These are phyloP conservation scores for Colletotrichum orbiculare DNA, from an alignment of 2,329 filamentous ascomycete species.

Conservation along the genomic window DNA sequence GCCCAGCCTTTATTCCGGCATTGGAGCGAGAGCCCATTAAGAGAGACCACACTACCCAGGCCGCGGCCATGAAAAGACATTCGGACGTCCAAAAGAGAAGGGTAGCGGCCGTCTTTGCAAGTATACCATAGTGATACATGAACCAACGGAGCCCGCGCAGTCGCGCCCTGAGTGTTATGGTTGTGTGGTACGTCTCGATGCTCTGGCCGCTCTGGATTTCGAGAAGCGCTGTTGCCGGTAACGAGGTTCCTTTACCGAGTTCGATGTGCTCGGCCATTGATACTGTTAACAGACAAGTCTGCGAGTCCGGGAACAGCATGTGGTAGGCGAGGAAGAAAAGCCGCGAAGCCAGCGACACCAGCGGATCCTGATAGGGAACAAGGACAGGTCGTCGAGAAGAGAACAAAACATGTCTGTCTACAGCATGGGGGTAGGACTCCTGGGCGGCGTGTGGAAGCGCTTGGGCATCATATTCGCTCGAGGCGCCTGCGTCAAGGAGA, in stretches of 20 bases:
- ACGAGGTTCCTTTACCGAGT: conserved; percentile 61
- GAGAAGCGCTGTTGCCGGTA: conserved; percentile 61
- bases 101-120: conserved; percentile 76
- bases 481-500: conserved; percentile 64
- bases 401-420: conserved; percentile 60
- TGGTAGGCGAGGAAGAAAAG: conserved; percentile 76
- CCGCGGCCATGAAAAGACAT: conserved; percentile 72
- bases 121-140: conserved; percentile 85
- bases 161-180: conserved; percentile 77
- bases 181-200: conserved; percentile 81
- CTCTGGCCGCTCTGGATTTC: conserved; percentile 77
- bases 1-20: conserved; percentile 36
- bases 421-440: conserved; percentile 49
- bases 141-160: conserved; percentile 82
- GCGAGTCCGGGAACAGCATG: conserved; percentile 71
- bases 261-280: conserved; percentile 78
- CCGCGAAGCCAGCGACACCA: conserved; percentile 71
- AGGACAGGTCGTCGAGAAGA: conserved; percentile 80
- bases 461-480: conserved; percentile 38
- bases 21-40: conserved; percentile 35
- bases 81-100: conserved; percentile 81
- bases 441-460: conserved; percentile 32
- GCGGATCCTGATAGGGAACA: conserved; percentile 79
- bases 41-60: conserved; percentile 68
- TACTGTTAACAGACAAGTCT: conserved; percentile 73